phyloP scores from a whole-genome alignment of 345 rosid genomes.

The Raphanus sativus region DNA sequence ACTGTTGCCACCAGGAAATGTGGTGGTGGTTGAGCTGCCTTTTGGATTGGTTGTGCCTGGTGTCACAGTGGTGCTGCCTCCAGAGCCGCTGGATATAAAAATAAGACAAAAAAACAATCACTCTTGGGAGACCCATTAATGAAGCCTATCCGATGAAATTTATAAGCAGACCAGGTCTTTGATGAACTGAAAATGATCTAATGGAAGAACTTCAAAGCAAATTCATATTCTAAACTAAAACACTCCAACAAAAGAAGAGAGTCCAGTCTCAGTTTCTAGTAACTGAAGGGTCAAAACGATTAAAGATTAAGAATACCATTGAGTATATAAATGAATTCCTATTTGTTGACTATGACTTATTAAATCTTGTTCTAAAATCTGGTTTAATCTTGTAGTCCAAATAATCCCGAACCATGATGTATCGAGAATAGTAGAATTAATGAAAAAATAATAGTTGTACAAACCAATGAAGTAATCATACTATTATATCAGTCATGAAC shows the following conservation, averaged over 20 bases:
- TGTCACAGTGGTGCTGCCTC: constrained; percentile 29
- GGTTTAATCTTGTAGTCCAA: too few relatives aligned
- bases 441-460: too few relatives aligned
- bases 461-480: background rate
- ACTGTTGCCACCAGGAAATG: constrained; percentile 39
- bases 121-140: background rate
- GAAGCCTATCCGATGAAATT: too few relatives aligned
- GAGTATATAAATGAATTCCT: background rate
- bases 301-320: constrained; percentile 3
- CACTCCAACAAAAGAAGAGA: background rate
- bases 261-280: constrained; percentile 13
- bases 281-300: constrained; percentile 20
- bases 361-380: too few relatives aligned
- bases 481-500: constrained; percentile 25
- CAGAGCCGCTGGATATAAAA: constrained; percentile 9
- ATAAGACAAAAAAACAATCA: background rate
- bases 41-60: constrained; percentile 39
- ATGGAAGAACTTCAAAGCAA: background rate
- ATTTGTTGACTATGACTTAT: too few relatives aligned
- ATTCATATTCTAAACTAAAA: background rate
- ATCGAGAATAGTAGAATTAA: too few relatives aligned
- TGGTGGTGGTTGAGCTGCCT: constrained; percentile 35
- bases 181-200: background rate
- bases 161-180: too few relatives aligned
- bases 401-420: too few relatives aligned